These are phyloP conservation scores for Daldinia bambusicola DNA, from an alignment of 495 filamentous ascomycete genomes.

Conservation along the genomic window DNA sequence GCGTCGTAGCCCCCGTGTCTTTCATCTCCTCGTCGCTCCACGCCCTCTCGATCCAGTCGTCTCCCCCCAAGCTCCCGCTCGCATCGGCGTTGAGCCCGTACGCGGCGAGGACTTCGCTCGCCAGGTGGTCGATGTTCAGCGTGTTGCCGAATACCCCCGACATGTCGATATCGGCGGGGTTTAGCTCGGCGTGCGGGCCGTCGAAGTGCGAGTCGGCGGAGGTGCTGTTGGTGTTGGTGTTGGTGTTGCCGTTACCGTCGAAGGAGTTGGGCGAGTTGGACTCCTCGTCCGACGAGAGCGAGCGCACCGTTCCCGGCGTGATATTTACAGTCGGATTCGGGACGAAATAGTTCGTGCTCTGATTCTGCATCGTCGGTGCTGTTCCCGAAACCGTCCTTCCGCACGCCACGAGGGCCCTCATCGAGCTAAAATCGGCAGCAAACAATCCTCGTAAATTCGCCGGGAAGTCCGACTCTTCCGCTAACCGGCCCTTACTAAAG, in stretches of 20 bases:
- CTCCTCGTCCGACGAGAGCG: slow-evolving; percentile 46
- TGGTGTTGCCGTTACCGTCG: slow-evolving; percentile 18
- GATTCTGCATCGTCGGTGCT: slow-evolving; percentile 5
- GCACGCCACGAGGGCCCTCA: slow-evolving; percentile 39
- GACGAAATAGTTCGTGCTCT: slow-evolving; percentile 13
- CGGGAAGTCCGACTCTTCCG: slow-evolving; percentile 49
- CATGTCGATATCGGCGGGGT: slow-evolving; percentile 36
- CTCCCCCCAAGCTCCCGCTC: slow-evolving; percentile 15
- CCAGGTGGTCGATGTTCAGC: slow-evolving; percentile 30
- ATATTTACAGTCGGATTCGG: slow-evolving; percentile 31
- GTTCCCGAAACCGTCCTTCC: slow-evolving; percentile 14
- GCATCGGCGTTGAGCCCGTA: slow-evolving; percentile 30
- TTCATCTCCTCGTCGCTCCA: slow-evolving; percentile 43
- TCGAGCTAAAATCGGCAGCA: slow-evolving; percentile 46
- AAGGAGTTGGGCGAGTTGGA: slow-evolving; percentile 42
- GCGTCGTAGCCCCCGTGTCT: slow-evolving; percentile 5
- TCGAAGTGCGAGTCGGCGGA: not conserved
- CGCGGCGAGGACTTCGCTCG: slow-evolving; percentile 36
- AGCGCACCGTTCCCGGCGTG: slow-evolving; percentile 42
- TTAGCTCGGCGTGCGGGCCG: not conserved
- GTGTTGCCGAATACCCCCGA: slow-evolving; percentile 21
- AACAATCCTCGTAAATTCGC: slow-evolving; percentile 47
- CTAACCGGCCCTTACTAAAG: slow-evolving; percentile 48
- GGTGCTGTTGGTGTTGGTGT: slow-evolving; percentile 13
- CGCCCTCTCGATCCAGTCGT: slow-evolving; percentile 45